These are phyloP conservation scores for Hypsizygus marmoreus DNA, from an alignment of 768 basidiomycete genomes.

Conservation along the genomic window DNA sequence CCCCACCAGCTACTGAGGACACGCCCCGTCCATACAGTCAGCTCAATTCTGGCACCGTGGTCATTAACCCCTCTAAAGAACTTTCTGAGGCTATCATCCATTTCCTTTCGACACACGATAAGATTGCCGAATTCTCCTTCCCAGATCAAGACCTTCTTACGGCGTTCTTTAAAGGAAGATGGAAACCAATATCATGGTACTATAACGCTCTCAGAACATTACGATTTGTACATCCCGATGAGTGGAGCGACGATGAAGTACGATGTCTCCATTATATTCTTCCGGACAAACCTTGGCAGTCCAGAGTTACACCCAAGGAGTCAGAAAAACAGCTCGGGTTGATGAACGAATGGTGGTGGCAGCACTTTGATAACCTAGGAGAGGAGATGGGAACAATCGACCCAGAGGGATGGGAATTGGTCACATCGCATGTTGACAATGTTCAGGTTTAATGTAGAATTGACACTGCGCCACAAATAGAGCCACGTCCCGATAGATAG, in stretches of 20 bases:
- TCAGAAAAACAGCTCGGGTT: slow-evolving; percentile 46
- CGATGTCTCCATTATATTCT: slow-evolving; percentile 88
- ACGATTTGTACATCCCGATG: slow-evolving; percentile 61
- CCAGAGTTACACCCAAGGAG: slow-evolving; percentile 42
- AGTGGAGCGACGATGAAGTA: slow-evolving; percentile 88
- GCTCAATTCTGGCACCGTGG: slow-evolving; percentile 89
- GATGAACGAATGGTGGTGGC: slow-evolving; percentile 82
- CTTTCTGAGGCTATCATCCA: slow-evolving; percentile 55
- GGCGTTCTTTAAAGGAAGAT: slow-evolving; percentile 73
- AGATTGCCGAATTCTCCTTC: slow-evolving; percentile 55
- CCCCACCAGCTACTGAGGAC: slow-evolving; percentile 31
- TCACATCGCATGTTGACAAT: slow-evolving; percentile 51
- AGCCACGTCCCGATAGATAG: too few relatives aligned
- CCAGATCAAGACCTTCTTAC: slow-evolving; percentile 94
- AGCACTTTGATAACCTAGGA: slow-evolving; percentile 51
- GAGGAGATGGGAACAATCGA: slow-evolving; percentile 46
- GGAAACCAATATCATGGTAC: slow-evolving; percentile 80
- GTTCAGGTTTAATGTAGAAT: slow-evolving; percentile 7
- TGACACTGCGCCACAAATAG: too few relatives aligned
- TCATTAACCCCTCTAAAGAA: slow-evolving; percentile 71
- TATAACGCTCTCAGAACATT: slow-evolving; percentile 95
- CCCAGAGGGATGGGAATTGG: slow-evolving; percentile 49
- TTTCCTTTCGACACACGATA: slow-evolving; percentile 50
- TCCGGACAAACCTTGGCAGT: slow-evolving; percentile 84
- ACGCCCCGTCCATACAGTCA: slow-evolving; percentile 78